Evolutionary conservation across 2,329 filamentous ascomycete species (phyloP).

Genomic region (Ceratocystis lukuohia): DNA sequence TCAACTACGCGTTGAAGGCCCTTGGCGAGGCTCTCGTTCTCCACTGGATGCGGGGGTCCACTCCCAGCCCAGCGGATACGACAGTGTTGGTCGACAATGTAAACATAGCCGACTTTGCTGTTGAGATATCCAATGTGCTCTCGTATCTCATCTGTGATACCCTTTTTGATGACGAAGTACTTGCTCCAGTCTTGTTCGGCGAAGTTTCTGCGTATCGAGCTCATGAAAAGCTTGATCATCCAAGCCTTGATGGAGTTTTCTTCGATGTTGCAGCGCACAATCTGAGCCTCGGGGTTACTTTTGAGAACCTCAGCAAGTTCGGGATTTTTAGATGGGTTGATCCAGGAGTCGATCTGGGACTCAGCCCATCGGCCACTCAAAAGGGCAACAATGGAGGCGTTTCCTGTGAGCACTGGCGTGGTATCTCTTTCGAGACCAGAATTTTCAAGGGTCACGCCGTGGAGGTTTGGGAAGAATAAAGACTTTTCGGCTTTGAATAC

Average conservation of each 20-base stretch:
- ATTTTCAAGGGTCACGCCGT: slow-evolving; percentile 60
- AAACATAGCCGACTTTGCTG: slow-evolving; percentile 84
- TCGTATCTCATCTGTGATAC: slow-evolving; percentile 46
- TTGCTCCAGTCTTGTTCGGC: slow-evolving; percentile 41
- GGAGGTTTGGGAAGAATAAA: slow-evolving; percentile 87
- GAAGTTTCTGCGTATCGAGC: slow-evolving; percentile 37
- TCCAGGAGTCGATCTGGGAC: slow-evolving; percentile 62
- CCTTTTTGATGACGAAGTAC: slow-evolving; percentile 49
- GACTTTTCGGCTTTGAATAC: slow-evolving; percentile 71
- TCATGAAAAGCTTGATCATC: slow-evolving; percentile 44
- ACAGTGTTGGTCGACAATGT: slow-evolving; percentile 75
- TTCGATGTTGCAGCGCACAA: slow-evolving; percentile 79
- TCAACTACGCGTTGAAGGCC: slow-evolving; percentile 49
- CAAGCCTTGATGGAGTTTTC: slow-evolving; percentile 57
- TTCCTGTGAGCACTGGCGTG: slow-evolving; percentile 58
- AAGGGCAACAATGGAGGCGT: slow-evolving; percentile 63
- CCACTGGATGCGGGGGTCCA: slow-evolving; percentile 49
- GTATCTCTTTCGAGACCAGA: slow-evolving; percentile 47
- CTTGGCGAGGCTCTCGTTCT: slow-evolving; percentile 53
- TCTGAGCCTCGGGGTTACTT: slow-evolving; percentile 48
- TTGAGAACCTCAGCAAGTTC: slow-evolving; percentile 51
- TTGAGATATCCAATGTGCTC: slow-evolving; percentile 63
- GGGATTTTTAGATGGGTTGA: slow-evolving; percentile 51
- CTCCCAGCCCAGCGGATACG: slow-evolving; percentile 92
- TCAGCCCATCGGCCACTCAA: slow-evolving; percentile 81